A percentile compares a stretch with the other conserved stretches of the same genome.
phyloP scores from a whole-genome alignment of 164 flowering plant genomes.

The Stephania yunnanensis region DNA sequence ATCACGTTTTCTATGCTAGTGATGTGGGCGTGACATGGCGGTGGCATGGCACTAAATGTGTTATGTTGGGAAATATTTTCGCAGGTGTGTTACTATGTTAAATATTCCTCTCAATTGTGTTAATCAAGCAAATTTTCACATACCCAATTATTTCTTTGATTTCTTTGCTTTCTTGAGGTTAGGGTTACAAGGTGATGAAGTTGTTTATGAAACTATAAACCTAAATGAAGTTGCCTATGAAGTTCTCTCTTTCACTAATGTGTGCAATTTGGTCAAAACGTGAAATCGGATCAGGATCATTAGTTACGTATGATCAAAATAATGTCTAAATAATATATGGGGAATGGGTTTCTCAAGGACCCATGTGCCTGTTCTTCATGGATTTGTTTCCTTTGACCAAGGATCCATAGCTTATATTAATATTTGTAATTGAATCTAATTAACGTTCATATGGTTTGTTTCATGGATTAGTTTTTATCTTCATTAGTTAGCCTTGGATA shows the following conservation, averaged over 20 bases:
- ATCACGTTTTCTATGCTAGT: too few relatives aligned
- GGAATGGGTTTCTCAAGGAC: neutral
- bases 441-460: slow-evolving; percentile 7
- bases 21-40: too few relatives aligned
- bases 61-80: too few relatives aligned
- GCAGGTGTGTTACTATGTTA: too few relatives aligned
- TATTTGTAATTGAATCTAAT: neutral
- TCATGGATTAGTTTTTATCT: neutral
- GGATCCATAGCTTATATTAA: neutral
- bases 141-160: too few relatives aligned
- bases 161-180: too few relatives aligned
- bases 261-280: neutral
- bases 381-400: slow-evolving; percentile 7
- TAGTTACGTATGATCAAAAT: neutral
- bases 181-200: too few relatives aligned
- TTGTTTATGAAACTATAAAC: too few relatives aligned
- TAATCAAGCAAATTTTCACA: too few relatives aligned
- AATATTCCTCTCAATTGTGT: too few relatives aligned
- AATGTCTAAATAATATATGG: neutral
- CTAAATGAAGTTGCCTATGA: neutral
- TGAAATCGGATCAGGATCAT: slow-evolving; percentile 8
- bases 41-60: too few relatives aligned
- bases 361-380: slow-evolving; percentile 17
- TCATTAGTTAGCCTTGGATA: slow-evolving; percentile 8
- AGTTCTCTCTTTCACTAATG: neutral